Conservation (phyloP, 31 red algal genomes). For the Odonthalia washingtoniensis region DNA sequence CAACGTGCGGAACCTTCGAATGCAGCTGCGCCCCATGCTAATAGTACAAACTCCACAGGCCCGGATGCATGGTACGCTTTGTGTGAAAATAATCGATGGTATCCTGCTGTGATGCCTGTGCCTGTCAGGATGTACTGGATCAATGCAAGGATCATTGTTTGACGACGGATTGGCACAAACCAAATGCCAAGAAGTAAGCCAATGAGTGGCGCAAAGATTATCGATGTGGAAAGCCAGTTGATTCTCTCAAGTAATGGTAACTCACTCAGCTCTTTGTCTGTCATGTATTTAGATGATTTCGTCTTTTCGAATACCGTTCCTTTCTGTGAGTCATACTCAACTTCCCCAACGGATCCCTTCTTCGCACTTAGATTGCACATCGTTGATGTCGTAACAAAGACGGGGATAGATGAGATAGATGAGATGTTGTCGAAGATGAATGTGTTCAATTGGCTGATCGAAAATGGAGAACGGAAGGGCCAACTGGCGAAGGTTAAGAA, state of each 20-base stretch:
- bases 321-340: slow-evolving; percentile 82
- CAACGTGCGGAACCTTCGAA: slow-evolving; percentile 95
- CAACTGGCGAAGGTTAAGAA: too few species aligned
- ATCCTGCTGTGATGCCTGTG: slow-evolving; percentile 96
- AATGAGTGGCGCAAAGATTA: slow-evolving; percentile 96
- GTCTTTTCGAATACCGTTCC: slow-evolving; percentile 90
- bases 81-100: slow-evolving; percentile 95
- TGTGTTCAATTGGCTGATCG: too few species aligned
- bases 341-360: too few species aligned
- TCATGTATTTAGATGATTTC: slow-evolving; percentile 93
- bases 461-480: too few species aligned
- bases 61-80: slow-evolving; percentile 78
- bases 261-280: slow-evolving; percentile 91
- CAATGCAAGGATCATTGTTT: slow-evolving; percentile 79
- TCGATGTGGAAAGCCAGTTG: slow-evolving; percentile 98
- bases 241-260: slow-evolving; percentile 90
- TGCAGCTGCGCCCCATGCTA: slow-evolving; percentile 90
- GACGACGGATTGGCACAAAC: slow-evolving; percentile 84
- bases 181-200: slow-evolving; percentile 69
- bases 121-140: slow-evolving; percentile 96
- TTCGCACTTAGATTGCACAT: too few species aligned
- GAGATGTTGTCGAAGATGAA: too few species aligned
- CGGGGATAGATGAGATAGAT: too few species aligned
- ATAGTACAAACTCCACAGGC: slow-evolving; percentile 84
- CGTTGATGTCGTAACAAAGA: too few species aligned